These are phyloP conservation scores for Umbellularia californica DNA, from an alignment of 164 flowering plant genomes.

Conservation along the genomic window DNA sequence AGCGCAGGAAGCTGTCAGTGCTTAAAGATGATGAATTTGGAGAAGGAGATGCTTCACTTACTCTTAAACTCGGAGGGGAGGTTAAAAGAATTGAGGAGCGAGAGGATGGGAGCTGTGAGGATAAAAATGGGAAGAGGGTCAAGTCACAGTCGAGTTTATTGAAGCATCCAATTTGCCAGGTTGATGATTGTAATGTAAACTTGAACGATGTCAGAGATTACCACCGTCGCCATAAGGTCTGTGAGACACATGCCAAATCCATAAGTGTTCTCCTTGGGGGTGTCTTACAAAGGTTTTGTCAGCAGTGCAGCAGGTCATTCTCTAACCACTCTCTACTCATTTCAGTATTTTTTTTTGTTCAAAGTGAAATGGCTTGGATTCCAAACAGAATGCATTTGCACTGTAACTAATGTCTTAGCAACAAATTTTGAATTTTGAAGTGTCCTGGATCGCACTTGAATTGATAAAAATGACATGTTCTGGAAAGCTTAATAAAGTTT, in stretches of 20 bases:
- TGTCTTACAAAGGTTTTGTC: conserved; percentile 56
- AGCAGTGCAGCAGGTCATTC: conserved; percentile 57
- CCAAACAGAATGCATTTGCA: not conserved
- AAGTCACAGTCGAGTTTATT: conserved; percentile 25
- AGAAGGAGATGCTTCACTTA: conserved; percentile 29
- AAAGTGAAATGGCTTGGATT: not conserved
- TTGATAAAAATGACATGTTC: not conserved
- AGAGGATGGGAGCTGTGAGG: conserved; percentile 30
- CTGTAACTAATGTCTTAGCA: not conserved
- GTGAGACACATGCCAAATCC: conserved; percentile 59
- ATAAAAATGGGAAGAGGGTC: conserved; percentile 35
- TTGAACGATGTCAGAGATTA: conserved; percentile 49
- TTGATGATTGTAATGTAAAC: conserved; percentile 49
- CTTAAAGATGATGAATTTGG: conserved; percentile 27
- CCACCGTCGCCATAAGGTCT: conserved; percentile 60
- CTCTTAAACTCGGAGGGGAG: conserved; percentile 40
- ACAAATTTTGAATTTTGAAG: not conserved
- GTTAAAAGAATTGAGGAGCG: conserved; percentile 17
- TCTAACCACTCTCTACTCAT: not conserved
- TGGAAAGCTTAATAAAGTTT: not conserved
- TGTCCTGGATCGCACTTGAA: not conserved
- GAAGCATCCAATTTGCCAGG: conserved; percentile 53
- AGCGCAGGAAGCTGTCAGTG: conserved; percentile 27
- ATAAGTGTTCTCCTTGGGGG: conserved; percentile 37
- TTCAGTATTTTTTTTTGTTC: not conserved